A percentile compares a stretch with the other conserved stretches of the same genome.
Evolutionary conservation across 805 yeast genomes (phyloP).

Genomic region (Lipomyces yamadae): DNA sequence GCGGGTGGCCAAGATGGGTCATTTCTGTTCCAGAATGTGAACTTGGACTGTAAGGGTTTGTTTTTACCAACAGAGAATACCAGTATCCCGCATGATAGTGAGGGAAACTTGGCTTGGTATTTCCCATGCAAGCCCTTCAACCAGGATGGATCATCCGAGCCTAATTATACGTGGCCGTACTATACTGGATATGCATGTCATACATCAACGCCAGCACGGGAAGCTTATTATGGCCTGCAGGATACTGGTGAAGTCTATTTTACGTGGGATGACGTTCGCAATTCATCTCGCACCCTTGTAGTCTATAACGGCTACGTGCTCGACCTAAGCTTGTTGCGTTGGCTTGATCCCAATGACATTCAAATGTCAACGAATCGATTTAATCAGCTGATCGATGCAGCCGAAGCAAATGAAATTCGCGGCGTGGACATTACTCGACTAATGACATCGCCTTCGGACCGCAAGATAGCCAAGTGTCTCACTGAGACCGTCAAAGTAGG

Average conservation of each 20-base stretch:
- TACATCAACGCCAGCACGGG: slow-evolving; percentile 71
- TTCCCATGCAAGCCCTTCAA: slow-evolving; percentile 83
- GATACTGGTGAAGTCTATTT: slow-evolving; percentile 78
- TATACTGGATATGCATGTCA: slow-evolving; percentile 93
- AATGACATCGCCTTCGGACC: slow-evolving; percentile 65
- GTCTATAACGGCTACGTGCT: slow-evolving; percentile 90
- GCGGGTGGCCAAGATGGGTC: slow-evolving; percentile 90
- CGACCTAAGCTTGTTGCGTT: slow-evolving; percentile 74
- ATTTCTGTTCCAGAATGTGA: slow-evolving; percentile 86
- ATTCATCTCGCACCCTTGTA: slow-evolving; percentile 72
- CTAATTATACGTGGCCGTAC: slow-evolving; percentile 63
- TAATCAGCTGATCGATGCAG: slow-evolving; percentile 53
- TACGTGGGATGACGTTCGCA: slow-evolving; percentile 84
- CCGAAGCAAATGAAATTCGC: slow-evolving; percentile 56
- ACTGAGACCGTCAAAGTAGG: slow-evolving; percentile 89
- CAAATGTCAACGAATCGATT: slow-evolving; percentile 71
- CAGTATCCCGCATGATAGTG: slow-evolving; percentile 68
- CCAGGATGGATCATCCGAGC: slow-evolving; percentile 72
- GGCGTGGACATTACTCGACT: slow-evolving; percentile 87
- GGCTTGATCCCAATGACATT: slow-evolving; percentile 73
- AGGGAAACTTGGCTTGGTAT: slow-evolving; percentile 84
- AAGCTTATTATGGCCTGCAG: slow-evolving; percentile 63
- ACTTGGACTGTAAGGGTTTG: slow-evolving; percentile 83
- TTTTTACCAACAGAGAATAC: slow-evolving; percentile 71
- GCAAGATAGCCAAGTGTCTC: slow-evolving; percentile 78